Evolutionary conservation across 495 filamentous ascomycete genomes (phyloP), one percentile per base, ranked within the genome.

Genomic region (Hyaloscypha finlandica): DNA sequence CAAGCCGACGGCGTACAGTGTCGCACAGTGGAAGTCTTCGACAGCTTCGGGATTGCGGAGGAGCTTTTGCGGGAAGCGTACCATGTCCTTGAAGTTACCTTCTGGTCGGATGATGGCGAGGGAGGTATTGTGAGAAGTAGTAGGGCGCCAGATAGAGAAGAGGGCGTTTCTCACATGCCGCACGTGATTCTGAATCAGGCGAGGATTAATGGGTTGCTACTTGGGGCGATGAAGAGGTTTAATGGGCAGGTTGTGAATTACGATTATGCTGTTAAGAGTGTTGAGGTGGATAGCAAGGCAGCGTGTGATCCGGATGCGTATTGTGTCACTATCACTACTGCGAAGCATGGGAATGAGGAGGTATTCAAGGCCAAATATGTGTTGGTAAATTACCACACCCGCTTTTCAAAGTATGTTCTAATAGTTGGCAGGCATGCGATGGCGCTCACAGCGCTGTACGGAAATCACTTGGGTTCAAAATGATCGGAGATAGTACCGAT

Each of bases 1-100:
- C 90, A 94, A 72, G 92, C 92, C 1, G 92, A 94, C 61, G 92
- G 92, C 0, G 83, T 93, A 12, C 92, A 95, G 76, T 88, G 87
- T 65, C 89, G 92, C 1, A 92, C 91, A 1, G 85, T 93, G 11
- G 92, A 95, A 73, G 88, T 96, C 53, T 89, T 93, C 60, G 90
- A 95, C 68, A 89, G 85, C 37, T 92, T 94, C 55, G 90, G 90
- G 0, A 77, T 94, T 14, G 81, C 84, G 0, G 90, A 93, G 62
- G 83, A 88, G 45, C 72, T 94, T 31, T 81, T 93, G n/a, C 82
- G 84, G 14, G 89, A 93, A 70, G 81, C 87, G 0, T 92, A 89
- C 65, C 89, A 90, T 72, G 84, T 89, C 20, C 76, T 88, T 3
- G 92, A 94, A 77, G 81, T 88, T 0, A 79, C 78, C 1, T 90